Percentiles rank a stretch among this genome's conserved stretches.
Evolutionary conservation across 129 eudicot species (phyloP).

Genomic region (Tagetes patula): DNA sequence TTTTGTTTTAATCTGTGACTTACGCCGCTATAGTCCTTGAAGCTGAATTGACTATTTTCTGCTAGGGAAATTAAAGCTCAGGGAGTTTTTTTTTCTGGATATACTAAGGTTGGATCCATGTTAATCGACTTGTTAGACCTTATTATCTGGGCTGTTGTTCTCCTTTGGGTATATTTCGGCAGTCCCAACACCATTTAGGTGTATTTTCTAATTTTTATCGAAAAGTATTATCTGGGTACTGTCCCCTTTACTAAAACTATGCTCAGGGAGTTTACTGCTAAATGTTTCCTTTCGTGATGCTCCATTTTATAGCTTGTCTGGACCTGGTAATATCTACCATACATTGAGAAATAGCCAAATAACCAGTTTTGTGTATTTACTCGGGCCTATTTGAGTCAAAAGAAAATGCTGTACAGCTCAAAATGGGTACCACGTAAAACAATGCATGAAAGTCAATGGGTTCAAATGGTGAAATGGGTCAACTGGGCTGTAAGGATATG

Average conservation of each 20-base stretch:
- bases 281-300: not conserved
- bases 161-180: too few species aligned
- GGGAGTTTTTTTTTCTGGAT: not conserved
- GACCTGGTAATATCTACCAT: constrained; percentile 8
- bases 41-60: not conserved
- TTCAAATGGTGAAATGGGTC: constrained; percentile 3
- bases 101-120: too few species aligned
- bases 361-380: not conserved
- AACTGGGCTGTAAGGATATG: not conserved
- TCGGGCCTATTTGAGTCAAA: not conserved
- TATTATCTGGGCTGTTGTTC: too few species aligned
- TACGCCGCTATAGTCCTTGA: not conserved
- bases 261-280: not conserved
- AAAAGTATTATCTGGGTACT: too few species aligned
- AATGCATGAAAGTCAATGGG: not conserved
- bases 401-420: constrained; percentile 4
- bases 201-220: too few species aligned
- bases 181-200: too few species aligned
- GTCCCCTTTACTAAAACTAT: too few species aligned
- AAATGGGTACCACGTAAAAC: not conserved
- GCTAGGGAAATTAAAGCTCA: not conserved
- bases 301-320: not conserved
- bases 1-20: not conserved
- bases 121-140: too few species aligned
- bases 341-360: not conserved